phyloP scores from a whole-genome alignment of 768 basidiomycete species.

The Imleria badia region DNA sequence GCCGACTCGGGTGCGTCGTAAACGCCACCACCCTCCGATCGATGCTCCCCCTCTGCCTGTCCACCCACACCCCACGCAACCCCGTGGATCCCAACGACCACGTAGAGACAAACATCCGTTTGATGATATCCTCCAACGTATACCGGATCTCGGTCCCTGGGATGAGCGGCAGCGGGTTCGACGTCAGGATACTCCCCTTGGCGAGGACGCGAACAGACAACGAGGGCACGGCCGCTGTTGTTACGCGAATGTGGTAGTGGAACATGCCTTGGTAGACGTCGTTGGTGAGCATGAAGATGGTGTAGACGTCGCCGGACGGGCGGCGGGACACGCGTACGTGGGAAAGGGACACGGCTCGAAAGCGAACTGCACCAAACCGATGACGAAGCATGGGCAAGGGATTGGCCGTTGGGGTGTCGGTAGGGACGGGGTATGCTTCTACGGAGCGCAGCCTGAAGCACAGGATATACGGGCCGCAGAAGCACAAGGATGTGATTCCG shows the following conservation, averaged over 20 bases:
- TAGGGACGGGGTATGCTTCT: conserved; percentile 37
- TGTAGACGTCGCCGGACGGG: conserved; percentile 38
- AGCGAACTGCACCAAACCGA: conserved; percentile 33
- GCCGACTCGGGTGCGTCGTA: conserved; percentile 11
- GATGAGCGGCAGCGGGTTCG: background rate
- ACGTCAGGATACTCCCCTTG: background rate
- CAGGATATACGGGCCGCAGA: conserved; percentile 51
- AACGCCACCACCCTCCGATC: conserved; percentile 25
- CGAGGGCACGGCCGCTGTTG: conserved; percentile 25
- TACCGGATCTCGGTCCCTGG: background rate
- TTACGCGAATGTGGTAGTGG: conserved; percentile 42
- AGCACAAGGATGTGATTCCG: conserved; percentile 41
- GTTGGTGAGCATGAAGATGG: conserved; percentile 43
- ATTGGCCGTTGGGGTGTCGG: conserved; percentile 5
- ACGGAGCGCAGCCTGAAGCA: conserved; percentile 52
- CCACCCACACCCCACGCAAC: conserved; percentile 27
- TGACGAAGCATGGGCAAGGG: conserved; percentile 21
- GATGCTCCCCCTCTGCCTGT: conserved; percentile 14
- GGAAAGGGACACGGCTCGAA: conserved; percentile 40
- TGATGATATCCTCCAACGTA: background rate
- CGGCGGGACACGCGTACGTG: conserved; percentile 34
- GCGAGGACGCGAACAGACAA: conserved; percentile 43
- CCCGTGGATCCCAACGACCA: conserved; percentile 21
- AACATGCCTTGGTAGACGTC: conserved; percentile 50
- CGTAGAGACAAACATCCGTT: conserved; percentile 12